Conservation (phyloP, 2,329 filamentous ascomycete genomes). For the Sarocladium strictum region DNA sequence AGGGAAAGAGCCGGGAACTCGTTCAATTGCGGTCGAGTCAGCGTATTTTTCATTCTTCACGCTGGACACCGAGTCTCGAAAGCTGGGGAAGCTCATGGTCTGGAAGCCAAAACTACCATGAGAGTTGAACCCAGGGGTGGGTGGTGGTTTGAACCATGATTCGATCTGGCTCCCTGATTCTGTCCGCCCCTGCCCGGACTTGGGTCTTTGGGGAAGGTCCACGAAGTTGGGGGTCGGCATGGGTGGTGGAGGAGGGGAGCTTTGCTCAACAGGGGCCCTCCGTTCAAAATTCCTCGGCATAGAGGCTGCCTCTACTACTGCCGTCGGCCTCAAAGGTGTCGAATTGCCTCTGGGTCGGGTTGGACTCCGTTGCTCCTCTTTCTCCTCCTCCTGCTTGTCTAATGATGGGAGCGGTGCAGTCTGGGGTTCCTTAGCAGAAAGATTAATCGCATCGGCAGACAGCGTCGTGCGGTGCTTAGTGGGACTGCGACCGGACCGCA, state of each 20-base stretch:
- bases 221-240: conserved; percentile 15
- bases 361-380: conserved; percentile 24
- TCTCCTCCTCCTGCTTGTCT: conserved; percentile 37
- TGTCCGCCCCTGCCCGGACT: conserved; percentile 21
- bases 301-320: conserved; percentile 60
- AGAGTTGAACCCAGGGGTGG: conserved; percentile 38
- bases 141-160: conserved; percentile 31
- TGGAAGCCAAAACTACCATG: conserved; percentile 36
- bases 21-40: neutral
- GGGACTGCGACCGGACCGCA: conserved; percentile 46
- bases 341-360: conserved; percentile 47
- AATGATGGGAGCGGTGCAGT: conserved; percentile 50
- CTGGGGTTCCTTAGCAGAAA: conserved; percentile 48
- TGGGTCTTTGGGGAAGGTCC: conserved; percentile 28
- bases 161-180: conserved; percentile 12
- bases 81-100: conserved; percentile 25
- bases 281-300: conserved; percentile 60
- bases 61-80: conserved; percentile 6
- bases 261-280: conserved; percentile 37
- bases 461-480: conserved; percentile 55
- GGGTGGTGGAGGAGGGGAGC: conserved; percentile 8
- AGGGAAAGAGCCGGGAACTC: conserved; percentile 16
- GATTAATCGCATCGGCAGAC: conserved; percentile 52
- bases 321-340: conserved; percentile 41
- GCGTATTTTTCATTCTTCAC: neutral